A percentile compares a stretch with the other conserved stretches of the same genome.
Conservation (phyloP, 1,284 basidiomycete genomes). For the Caloboletus firmus region DNA sequence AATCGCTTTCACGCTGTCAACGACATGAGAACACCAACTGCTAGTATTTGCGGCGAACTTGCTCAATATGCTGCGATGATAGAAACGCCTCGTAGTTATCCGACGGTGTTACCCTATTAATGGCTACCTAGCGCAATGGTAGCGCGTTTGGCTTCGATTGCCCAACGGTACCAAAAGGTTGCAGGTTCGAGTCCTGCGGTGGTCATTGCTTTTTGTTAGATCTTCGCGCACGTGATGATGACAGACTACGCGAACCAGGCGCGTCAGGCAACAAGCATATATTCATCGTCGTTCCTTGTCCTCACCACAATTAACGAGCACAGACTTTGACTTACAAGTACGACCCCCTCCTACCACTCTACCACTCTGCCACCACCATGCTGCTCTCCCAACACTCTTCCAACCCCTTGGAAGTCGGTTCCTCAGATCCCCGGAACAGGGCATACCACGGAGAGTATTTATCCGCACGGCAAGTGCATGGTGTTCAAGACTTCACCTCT, state of each 20-base stretch:
- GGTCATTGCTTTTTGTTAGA: conserved; percentile 38
- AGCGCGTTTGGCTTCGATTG: conserved; percentile 87
- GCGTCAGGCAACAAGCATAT: conserved; percentile 3
- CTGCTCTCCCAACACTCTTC: conserved; percentile 74
- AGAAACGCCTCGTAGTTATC: not conserved
- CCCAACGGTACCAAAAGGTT: conserved; percentile 71
- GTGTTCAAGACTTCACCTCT: conserved; percentile 30
- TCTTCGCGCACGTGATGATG: conserved; percentile 14
- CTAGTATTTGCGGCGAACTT: conserved; percentile 43
- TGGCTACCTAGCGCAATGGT: conserved; percentile 52
- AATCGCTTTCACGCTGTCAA: conserved; percentile 27
- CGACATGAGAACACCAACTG: conserved; percentile 31
- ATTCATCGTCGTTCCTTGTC: not conserved
- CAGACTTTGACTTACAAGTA: not conserved
- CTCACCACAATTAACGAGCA: not conserved
- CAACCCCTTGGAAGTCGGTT: conserved; percentile 69
- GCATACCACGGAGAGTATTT: conserved; percentile 44
- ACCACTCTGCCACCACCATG: conserved; percentile 9
- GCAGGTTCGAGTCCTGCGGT: conserved; percentile 89
- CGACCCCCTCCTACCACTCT: not conserved
- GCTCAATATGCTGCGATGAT: conserved; percentile 70
- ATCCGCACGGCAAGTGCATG: conserved; percentile 33
- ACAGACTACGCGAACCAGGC: conserved; percentile 12
- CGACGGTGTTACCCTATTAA: conserved; percentile 18
- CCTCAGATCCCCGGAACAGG: conserved; percentile 60